Evolutionary conservation across 1,284 basidiomycete genomes (phyloP).

Genomic region (Austroboletus rostrupii): DNA sequence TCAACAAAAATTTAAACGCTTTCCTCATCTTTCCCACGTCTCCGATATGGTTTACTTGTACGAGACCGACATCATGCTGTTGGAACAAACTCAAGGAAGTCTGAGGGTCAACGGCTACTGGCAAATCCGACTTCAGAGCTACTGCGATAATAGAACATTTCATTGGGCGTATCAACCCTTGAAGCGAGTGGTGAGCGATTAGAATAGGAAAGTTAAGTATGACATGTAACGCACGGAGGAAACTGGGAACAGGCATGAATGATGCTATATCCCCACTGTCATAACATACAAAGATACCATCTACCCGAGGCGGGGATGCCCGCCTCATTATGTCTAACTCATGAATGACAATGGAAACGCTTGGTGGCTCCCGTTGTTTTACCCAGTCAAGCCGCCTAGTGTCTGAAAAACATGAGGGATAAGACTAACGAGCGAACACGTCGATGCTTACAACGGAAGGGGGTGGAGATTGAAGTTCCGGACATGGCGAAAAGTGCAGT

Average conservation of each 20-base stretch:
- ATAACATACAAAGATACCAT: constrained; percentile 74
- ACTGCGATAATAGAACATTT: constrained; percentile 62
- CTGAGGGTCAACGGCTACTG: constrained; percentile 51
- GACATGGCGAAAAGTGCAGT: constrained; percentile 25
- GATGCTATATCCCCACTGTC: constrained; percentile 60
- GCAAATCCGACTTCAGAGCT: constrained; percentile 72
- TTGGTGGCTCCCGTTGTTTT: constrained; percentile 29
- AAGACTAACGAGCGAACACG: constrained; percentile 6
- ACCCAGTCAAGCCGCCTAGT: constrained; percentile 33
- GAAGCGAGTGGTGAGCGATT: constrained; percentile 10
- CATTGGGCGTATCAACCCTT: constrained; percentile 55
- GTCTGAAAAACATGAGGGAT: constrained; percentile 20
- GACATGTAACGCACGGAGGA: constrained; percentile 50
- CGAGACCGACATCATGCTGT: constrained; percentile 62
- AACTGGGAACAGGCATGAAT: constrained; percentile 56
- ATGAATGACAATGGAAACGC: constrained; percentile 29
- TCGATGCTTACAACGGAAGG: constrained; percentile 41
- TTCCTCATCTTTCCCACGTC: constrained; percentile 60
- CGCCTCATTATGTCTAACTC: constrained; percentile 33
- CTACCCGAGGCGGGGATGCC: constrained; percentile 52
- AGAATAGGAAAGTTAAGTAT: constrained; percentile 2
- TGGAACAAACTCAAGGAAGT: constrained; percentile 46
- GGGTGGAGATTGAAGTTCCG: constrained; percentile 32
- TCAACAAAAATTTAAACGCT: constrained; percentile 64
- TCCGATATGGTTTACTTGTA: constrained; percentile 52